Base-by-base conservation (phyloP, 2,329 filamentous ascomycete species). In the Elsinoe australis region DNA sequence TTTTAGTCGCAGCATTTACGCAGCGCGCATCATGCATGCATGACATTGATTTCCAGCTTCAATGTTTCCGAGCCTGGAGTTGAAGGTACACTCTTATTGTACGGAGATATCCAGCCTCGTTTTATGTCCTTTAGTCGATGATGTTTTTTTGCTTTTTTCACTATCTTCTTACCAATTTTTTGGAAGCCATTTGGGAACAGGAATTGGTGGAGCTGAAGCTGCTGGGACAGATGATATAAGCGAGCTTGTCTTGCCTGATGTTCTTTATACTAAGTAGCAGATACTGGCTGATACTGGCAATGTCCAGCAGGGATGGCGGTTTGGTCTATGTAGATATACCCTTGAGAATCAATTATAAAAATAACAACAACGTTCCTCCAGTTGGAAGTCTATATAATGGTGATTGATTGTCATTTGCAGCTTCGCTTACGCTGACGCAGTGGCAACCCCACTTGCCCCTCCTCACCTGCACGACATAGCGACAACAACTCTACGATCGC, bases 41-140 rank as follows among this genome's bases (percentile, higher is more conserved):
- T 32, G 39, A 44, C 39, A 44, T 44, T 44, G 39, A 44, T 44
- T 26, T 44, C 32, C 26, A 44, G 39, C 39, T 44, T 44, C 39
- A 32, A 44, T 44, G 39, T 31, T 32, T 17, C 32, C 21, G 14
- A 24, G 39, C 39, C 39, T 29, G 39, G 39, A 44, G 39, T 44
- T 14, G 29, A 14, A 15, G 31, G 39, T 26, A 26, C 21, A 32
- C 39, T 15, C 21, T 44, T 17, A 21, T 44, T 21, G 24, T 28
- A 21, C 24, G 24, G 39, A 44, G 29, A 32, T 44, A 24, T 26
- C 12, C 28, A 17, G 31, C 17, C n/a, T 31, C 18, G 26, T 18
- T 19, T 21, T 44, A 17, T 21, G 12, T 32, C 21, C 32, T 44
- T 14, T 28, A 32, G 24, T 44, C 18, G 24, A 44, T 15, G 39